phyloP scores from a whole-genome alignment of 169 alveolate genomes.

The Miamiensis avidus region DNA sequence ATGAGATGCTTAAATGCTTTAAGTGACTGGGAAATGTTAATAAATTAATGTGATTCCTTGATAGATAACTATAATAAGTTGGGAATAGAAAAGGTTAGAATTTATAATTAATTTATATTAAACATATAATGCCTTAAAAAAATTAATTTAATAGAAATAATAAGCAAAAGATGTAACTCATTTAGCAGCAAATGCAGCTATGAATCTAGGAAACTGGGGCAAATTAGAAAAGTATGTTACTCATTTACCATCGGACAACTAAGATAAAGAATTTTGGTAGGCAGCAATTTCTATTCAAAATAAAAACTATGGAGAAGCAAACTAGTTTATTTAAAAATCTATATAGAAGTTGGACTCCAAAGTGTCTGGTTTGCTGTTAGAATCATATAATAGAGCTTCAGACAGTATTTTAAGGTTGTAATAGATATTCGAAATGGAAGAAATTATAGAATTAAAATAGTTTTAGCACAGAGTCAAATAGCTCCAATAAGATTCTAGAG shows the following conservation, averaged over 20 bases:
- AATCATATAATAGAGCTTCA: conserved; percentile 89
- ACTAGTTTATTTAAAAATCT: conserved; percentile 69
- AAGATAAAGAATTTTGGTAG: conserved; percentile 80
- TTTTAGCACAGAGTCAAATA: conserved; percentile 60
- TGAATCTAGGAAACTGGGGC: conserved; percentile 89
- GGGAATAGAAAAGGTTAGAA: conserved; percentile 24
- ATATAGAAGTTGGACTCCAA: conserved; percentile 83
- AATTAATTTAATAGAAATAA: no score
- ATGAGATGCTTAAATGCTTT: conserved; percentile 83
- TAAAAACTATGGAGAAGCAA: conserved; percentile 70
- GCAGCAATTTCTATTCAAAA: conserved; percentile 77
- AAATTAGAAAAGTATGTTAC: conserved; percentile 69
- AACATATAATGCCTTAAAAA: no score
- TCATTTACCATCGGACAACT: conserved; percentile 64
- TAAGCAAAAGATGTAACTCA: conserved; percentile 63
- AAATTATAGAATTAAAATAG: conserved; percentile 81
- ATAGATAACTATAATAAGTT: conserved; percentile 36
- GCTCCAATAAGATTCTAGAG: conserved; percentile 74
- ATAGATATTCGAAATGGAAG: conserved; percentile 86
- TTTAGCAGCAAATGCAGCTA: conserved; percentile 83
- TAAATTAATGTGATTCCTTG: conserved; percentile 15
- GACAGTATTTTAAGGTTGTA: conserved; percentile 82
- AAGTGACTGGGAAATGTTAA: conserved; percentile 77
- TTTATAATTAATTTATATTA: no score
- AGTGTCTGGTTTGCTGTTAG: conserved; percentile 84